Evolutionary conservation across 768 basidiomycete species (phyloP).

Genomic region (Lanmaoa pseudosensibilis): DNA sequence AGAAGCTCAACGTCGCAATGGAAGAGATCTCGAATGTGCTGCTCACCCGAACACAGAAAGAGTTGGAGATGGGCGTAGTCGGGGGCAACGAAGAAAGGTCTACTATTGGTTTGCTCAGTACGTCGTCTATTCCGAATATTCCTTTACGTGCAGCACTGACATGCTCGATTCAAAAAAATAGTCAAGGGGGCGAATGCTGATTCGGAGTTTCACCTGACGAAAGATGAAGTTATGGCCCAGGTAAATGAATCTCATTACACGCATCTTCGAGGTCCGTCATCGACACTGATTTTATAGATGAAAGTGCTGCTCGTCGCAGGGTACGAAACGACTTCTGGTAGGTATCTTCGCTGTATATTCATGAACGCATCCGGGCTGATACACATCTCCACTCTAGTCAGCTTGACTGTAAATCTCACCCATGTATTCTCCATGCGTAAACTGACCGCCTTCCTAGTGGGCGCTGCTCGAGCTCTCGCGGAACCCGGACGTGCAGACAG

Average conservation of each 20-base stretch:
- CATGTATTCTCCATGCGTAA: neutral
- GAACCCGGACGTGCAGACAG: constrained; percentile 28
- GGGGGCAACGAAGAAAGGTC: constrained; percentile 25
- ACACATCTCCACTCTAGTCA: constrained; percentile 4
- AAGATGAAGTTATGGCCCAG: constrained; percentile 32
- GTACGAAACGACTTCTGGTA: constrained; percentile 19
- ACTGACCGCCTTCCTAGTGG: constrained; percentile 39
- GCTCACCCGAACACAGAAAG: constrained; percentile 36
- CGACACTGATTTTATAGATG: constrained; percentile 25
- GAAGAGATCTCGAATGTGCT: constrained; percentile 41
- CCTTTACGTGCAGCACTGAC: neutral
- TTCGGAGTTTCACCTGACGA: constrained; percentile 24
- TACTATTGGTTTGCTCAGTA: constrained; percentile 27
- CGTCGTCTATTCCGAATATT: constrained; percentile 17
- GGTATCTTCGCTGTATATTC: neutral
- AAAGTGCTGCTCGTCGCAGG: constrained; percentile 12
- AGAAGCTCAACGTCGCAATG: constrained; percentile 36
- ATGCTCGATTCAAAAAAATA: constrained; percentile 7
- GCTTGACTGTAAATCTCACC: constrained; percentile 7
- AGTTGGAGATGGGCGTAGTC: constrained; percentile 25
- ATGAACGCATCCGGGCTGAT: neutral
- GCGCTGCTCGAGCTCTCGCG: constrained; percentile 35
- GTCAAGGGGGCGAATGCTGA: constrained; percentile 37
- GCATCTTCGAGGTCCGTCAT: neutral
- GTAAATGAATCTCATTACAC: neutral